Evolutionary conservation across 192 early-diverging fungal species (phyloP).

Genomic region (Coemansia umbellata): DNA sequence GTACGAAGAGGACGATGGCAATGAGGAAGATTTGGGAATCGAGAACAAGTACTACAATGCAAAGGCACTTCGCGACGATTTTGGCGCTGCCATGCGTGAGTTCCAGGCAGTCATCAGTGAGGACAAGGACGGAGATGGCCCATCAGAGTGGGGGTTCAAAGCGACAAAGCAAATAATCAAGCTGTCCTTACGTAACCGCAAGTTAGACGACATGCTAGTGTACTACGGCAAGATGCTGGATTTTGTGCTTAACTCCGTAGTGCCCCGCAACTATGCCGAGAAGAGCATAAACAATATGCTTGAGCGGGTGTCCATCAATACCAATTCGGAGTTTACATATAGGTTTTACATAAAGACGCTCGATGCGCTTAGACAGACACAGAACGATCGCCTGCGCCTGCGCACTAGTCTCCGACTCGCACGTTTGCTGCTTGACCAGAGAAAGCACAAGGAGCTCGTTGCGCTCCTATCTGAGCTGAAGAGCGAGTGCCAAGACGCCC

Average conservation of each 20-base stretch:
- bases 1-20: constrained; percentile 43
- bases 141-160: constrained; percentile 44
- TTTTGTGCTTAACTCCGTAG: constrained; percentile 18
- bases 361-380: constrained; percentile 21
- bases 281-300: constrained; percentile 50
- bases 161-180: constrained; percentile 47
- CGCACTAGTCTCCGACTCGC: constrained; percentile 42
- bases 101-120: constrained; percentile 20
- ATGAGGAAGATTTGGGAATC: constrained; percentile 20
- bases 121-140: not conserved
- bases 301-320: constrained; percentile 16
- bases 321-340: constrained; percentile 11
- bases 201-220: constrained; percentile 7
- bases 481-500: constrained; percentile 16
- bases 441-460: constrained; percentile 10
- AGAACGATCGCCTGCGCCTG: constrained; percentile 37
- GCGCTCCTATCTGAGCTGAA: constrained; percentile 16
- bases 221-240: constrained; percentile 34
- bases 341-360: constrained; percentile 31
- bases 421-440: constrained; percentile 32
- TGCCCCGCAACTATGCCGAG: constrained; percentile 39
- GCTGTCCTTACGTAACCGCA: constrained; percentile 14
- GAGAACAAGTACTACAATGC: constrained; percentile 52
- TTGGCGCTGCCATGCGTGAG: constrained; percentile 18
- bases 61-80: constrained; percentile 36